These are phyloP conservation scores for Spencermartinsiella europaea DNA, from an alignment of 805 yeast species.

Conservation along the genomic window DNA sequence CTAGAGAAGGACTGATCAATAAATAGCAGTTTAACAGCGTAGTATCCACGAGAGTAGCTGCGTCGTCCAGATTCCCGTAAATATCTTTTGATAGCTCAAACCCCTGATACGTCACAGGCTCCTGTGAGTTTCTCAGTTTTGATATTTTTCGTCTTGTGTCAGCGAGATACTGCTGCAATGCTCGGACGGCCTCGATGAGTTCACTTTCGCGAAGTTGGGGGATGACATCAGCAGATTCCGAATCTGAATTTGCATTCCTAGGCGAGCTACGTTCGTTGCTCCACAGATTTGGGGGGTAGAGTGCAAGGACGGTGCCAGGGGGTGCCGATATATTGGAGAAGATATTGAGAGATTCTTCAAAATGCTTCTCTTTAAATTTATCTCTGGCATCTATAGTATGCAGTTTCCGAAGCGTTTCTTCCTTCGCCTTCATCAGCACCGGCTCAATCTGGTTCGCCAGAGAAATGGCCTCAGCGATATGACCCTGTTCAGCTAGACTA, in stretches of 20 bases:
- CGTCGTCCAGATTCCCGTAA: constrained; percentile 30
- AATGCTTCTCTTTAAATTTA: constrained; percentile 30
- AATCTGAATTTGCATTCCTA: neutral
- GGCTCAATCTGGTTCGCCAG: constrained; percentile 34
- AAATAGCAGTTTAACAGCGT: constrained; percentile 71
- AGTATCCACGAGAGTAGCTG: constrained; percentile 59
- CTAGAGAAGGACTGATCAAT: constrained; percentile 59
- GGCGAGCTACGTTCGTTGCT: neutral
- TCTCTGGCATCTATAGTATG: constrained; percentile 38
- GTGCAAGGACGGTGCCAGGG: constrained; percentile 46
- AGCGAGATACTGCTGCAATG: constrained; percentile 41
- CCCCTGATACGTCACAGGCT: constrained; percentile 19
- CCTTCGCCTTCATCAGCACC: constrained; percentile 28
- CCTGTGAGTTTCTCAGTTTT: constrained; percentile 23
- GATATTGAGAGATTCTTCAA: constrained; percentile 37
- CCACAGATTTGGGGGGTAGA: constrained; percentile 39
- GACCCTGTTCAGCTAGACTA: constrained; percentile 28
- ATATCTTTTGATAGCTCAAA: constrained; percentile 23
- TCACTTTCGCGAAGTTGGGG: constrained; percentile 6
- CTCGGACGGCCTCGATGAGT: constrained; percentile 23
- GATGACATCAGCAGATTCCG: neutral
- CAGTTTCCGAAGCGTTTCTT: constrained; percentile 39
- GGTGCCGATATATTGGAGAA: constrained; percentile 56
- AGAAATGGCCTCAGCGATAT: constrained; percentile 42
- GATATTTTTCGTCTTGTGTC: constrained; percentile 45